Evolutionary conservation across 2,329 filamentous ascomycete species (phyloP).

Genomic region (Colletotrichum sp.): DNA sequence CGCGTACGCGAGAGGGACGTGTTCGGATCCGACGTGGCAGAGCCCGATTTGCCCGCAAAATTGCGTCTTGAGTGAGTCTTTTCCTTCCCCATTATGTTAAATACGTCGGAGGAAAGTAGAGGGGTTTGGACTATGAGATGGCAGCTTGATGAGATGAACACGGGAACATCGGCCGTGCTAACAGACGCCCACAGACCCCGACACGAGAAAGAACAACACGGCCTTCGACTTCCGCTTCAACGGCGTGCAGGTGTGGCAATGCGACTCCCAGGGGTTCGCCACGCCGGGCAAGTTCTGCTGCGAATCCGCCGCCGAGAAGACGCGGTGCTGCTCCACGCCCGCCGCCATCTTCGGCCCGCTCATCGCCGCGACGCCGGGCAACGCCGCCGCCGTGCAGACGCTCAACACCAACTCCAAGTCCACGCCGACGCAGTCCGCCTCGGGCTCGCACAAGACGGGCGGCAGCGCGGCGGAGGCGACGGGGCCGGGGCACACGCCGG

Average conservation of each 20-base stretch:
- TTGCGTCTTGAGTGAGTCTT: conserved; percentile 5
- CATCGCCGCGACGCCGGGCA: conserved; percentile 10
- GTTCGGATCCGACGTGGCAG: conserved; percentile 17
- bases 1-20: conserved; percentile 13
- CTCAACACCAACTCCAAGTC: neutral
- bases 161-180: neutral
- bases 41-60: conserved; percentile 14
- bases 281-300: conserved; percentile 17
- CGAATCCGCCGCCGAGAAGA: conserved; percentile 16
- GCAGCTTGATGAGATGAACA: neutral
- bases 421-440: neutral
- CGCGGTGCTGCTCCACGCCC: conserved; percentile 14
- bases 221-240: conserved; percentile 16
- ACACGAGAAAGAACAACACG: neutral
- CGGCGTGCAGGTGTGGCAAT: conserved; percentile 19
- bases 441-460: neutral
- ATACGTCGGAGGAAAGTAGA: no score
- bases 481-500: neutral
- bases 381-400: conserved; percentile 11
- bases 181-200: neutral
- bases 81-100: no score
- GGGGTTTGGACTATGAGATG: neutral
- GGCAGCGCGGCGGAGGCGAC: neutral
- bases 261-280: conserved; percentile 3
- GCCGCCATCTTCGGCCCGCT: conserved; percentile 9